These are phyloP conservation scores for Heritiera fomes DNA, from an alignment of 345 rosid species.

Conservation along the genomic window DNA sequence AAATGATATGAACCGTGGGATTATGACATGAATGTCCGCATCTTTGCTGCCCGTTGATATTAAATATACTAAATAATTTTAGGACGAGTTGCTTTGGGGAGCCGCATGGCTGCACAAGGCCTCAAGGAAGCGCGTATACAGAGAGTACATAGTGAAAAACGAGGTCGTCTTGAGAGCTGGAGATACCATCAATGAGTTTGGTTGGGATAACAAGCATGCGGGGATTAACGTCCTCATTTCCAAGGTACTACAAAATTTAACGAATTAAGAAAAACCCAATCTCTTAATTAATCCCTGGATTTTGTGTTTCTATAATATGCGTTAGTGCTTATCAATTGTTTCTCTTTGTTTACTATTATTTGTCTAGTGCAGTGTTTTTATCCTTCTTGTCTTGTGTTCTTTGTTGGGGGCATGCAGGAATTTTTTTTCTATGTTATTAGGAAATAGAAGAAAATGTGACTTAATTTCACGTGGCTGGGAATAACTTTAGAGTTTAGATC, in stretches of 20 bases:
- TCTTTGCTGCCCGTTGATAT: background rate
- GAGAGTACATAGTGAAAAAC: constrained; percentile 81
- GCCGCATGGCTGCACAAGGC: constrained; percentile 98
- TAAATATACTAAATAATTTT: background rate
- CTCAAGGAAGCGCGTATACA: constrained; percentile 61
- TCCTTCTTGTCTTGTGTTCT: constrained; percentile 30
- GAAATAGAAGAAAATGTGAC: constrained; percentile 7
- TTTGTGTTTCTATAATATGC: background rate
- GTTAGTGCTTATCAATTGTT: background rate
- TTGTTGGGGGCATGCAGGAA: constrained; percentile 21
- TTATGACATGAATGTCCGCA: background rate
- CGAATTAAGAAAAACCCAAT: background rate
- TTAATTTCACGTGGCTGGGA: constrained; percentile 37
- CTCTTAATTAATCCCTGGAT: constrained; percentile 15
- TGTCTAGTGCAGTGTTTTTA: constrained; percentile 27
- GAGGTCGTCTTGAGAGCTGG: constrained; percentile 82
- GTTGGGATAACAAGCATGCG: constrained; percentile 97
- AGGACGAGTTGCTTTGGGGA: constrained; percentile 98
- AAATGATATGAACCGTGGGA: constrained; percentile 22
- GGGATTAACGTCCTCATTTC: constrained; percentile 94
- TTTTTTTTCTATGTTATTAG: background rate
- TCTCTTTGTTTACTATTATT: background rate
- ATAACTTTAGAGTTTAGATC: background rate
- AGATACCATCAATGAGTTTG: constrained; percentile 85
- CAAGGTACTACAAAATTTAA: constrained; percentile 46